Evolutionary conservation across 306 rosid species (phyloP), one percentile per base, ranked within the genome.

Genomic region (Vigna angularis): DNA sequence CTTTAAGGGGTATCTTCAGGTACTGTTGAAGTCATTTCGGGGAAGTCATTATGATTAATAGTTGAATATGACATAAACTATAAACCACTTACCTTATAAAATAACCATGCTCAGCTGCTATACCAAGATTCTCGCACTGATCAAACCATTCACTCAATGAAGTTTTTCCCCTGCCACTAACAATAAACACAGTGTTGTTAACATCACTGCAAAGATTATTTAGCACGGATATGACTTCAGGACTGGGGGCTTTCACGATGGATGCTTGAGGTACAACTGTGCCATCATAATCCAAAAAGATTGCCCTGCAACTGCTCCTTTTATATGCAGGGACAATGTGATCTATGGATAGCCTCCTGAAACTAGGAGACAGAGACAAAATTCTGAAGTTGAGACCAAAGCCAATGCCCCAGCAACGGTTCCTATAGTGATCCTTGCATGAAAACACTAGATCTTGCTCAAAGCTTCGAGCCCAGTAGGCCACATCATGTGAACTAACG

Each of bases 91-190:
- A 94, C 98, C 96, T 92, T 73, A 81, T 73, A 78, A 90, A 91
- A 83, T 81, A 92, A 57, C 98, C 98, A 72, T 94, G 98, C 81
- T 94, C 98, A 24, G 98, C 98, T 9, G 98, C 97, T 58, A 94
- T 71, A 66, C 98, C 98, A 9, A 94, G 97, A 82, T 81, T 89
- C 81, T 85, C 89, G 64, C 96, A 94, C 65, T 85, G 89, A 84
- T 83, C 70, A 40, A 92, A 84, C 97, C 97, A 94, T 49, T 89
- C 85, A 55, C 86, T 57, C 24, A 94, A 84, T 53, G 97, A 84
- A 68, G 62, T 40, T 79, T 73, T 83, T 77, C 90, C 94, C 75
- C 96, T 82, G 47, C 96, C 98, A 56, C 98, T 94, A 8, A 94
- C 98, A 36, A 94, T 89, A 63, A 94, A 94, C 49, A 92, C 94